These are phyloP conservation scores for Crithidia expoeki DNA, from an alignment of 208 protist species.

Conservation along the genomic window DNA sequence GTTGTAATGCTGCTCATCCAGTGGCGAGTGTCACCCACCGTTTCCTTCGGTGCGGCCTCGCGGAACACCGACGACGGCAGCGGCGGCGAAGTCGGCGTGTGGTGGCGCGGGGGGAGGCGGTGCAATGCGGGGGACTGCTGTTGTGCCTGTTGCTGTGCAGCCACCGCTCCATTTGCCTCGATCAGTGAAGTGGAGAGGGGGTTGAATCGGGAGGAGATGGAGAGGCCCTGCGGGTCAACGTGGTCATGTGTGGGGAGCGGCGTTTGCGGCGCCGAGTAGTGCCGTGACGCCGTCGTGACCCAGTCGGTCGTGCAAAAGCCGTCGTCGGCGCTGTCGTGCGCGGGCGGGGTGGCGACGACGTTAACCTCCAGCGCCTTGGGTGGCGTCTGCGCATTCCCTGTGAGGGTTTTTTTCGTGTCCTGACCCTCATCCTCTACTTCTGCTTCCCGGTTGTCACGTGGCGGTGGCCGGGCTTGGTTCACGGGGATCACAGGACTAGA, in stretches of 20 bases:
- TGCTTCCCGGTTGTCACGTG: not conserved
- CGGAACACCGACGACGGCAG: slow-evolving; percentile 16
- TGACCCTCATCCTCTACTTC: not conserved
- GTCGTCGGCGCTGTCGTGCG: not conserved
- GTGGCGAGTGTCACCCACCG: slow-evolving; percentile 3
- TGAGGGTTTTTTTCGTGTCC: not conserved
- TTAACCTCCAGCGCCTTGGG: not conserved
- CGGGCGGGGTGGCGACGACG: not conserved
- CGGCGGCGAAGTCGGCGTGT: slow-evolving; percentile 4
- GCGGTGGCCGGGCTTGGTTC: not conserved
- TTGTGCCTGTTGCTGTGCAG: not conserved
- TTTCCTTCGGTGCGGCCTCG: slow-evolving; percentile 6
- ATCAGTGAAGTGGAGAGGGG: not conserved
- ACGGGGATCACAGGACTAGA: slow-evolving; percentile 3
- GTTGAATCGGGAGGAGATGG: not conserved
- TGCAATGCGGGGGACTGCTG: not conserved
- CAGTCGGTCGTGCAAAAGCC: not conserved
- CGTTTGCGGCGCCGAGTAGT: not conserved
- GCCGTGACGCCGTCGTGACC: slow-evolving; percentile 1
- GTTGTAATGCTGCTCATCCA: not conserved
- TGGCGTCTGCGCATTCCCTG: not conserved
- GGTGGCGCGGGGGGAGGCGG: not conserved
- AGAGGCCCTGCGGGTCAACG: slow-evolving; percentile 3
- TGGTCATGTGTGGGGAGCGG: not conserved
- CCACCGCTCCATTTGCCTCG: not conserved